phyloP scores from a whole-genome alignment of 2,329 filamentous ascomycete species.

The Aspergillus quadrilineatus region DNA sequence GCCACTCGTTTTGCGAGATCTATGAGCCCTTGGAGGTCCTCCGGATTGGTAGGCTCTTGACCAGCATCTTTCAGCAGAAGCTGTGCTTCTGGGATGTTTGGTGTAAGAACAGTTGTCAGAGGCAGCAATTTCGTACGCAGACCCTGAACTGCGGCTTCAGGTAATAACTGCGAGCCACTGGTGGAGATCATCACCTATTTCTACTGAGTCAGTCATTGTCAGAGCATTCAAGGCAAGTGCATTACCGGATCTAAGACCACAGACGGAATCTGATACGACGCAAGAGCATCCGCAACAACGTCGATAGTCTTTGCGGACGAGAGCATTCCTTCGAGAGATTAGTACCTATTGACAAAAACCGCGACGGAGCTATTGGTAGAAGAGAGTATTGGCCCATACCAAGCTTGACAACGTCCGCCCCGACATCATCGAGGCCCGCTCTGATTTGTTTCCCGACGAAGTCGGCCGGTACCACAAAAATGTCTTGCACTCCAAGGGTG shows the following conservation, averaged over 20 bases:
- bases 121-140: slow-evolving; percentile 44
- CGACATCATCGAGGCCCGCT: slow-evolving; percentile 78
- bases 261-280: slow-evolving; percentile 55
- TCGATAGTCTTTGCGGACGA: slow-evolving; percentile 69
- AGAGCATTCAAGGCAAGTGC: not conserved
- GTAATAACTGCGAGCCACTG: slow-evolving; percentile 48
- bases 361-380: not conserved
- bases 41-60: slow-evolving; percentile 45
- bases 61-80: slow-evolving; percentile 46
- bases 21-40: slow-evolving; percentile 65
- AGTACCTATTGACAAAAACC: not conserved
- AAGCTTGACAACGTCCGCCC: slow-evolving; percentile 86
- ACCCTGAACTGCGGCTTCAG: slow-evolving; percentile 42
- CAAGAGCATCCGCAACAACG: slow-evolving; percentile 65
- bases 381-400: slow-evolving; percentile 51
- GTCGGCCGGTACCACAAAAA: slow-evolving; percentile 73
- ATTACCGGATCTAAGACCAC: slow-evolving; percentile 74
- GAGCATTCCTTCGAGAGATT: slow-evolving; percentile 67
- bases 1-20: slow-evolving; percentile 65
- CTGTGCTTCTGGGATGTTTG: slow-evolving; percentile 50
- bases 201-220: slow-evolving; percentile 16
- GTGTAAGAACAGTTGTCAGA: slow-evolving; percentile 47
- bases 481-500: slow-evolving; percentile 76
- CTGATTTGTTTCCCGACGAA: slow-evolving; percentile 87
- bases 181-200: slow-evolving; percentile 77